Conservation (phyloP, 768 basidiomycete genomes). For the Suillus lakei region DNA sequence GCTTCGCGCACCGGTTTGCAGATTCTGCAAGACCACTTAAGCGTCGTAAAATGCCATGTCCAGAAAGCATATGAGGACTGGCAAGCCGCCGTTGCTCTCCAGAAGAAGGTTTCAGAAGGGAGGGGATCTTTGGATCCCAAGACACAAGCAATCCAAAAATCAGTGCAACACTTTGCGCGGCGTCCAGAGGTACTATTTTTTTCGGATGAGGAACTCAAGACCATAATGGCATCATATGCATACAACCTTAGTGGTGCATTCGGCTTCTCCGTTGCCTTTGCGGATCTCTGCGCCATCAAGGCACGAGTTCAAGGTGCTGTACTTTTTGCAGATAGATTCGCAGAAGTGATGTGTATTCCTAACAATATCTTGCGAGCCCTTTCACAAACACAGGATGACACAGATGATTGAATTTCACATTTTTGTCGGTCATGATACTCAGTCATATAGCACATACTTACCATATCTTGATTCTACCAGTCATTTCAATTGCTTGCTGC, state of each 20-base stretch:
- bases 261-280: slow-evolving; percentile 60
- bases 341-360: slow-evolving; percentile 28
- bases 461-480: neutral
- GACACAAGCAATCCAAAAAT: slow-evolving; percentile 20
- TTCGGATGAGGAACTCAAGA: slow-evolving; percentile 40
- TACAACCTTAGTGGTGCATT: slow-evolving; percentile 42
- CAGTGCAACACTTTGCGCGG: slow-evolving; percentile 27
- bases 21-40: slow-evolving; percentile 42
- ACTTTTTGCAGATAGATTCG: slow-evolving; percentile 27
- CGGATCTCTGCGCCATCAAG: slow-evolving; percentile 58
- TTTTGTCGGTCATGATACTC: neutral
- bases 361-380: slow-evolving; percentile 21
- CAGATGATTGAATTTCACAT: slow-evolving; percentile 12
- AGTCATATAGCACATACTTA: neutral
- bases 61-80: slow-evolving; percentile 24
- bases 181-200: slow-evolving; percentile 25
- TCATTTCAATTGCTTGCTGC: neutral
- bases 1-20: slow-evolving; percentile 5
- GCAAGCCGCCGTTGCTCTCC: slow-evolving; percentile 11
- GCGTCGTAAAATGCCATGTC: slow-evolving; percentile 46
- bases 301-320: slow-evolving; percentile 40
- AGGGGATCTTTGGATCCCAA: slow-evolving; percentile 29
- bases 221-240: slow-evolving; percentile 61
- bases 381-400: slow-evolving; percentile 16
- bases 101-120: slow-evolving; percentile 1